phyloP scores from a whole-genome alignment of 73 alveolate species.

The Paramecium sonneborni region DNA sequence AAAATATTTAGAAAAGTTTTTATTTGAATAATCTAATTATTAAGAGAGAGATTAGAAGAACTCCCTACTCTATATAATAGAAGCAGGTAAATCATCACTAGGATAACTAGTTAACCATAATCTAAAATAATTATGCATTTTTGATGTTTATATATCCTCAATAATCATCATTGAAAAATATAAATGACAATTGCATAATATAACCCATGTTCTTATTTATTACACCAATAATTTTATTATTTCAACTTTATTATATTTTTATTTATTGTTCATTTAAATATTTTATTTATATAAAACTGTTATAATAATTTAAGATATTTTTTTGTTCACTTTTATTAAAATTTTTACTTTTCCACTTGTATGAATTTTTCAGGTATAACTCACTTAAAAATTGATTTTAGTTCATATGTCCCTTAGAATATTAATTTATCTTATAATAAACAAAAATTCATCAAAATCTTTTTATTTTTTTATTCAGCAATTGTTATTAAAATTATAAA shows the following conservation, averaged over 20 bases:
- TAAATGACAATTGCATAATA: neutral
- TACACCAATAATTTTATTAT: too few relatives aligned
- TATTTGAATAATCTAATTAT: slow-evolving; percentile 88
- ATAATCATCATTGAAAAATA: neutral
- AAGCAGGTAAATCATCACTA: slow-evolving; percentile 92
- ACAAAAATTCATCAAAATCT: slow-evolving; percentile 82
- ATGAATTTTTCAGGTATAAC: neutral
- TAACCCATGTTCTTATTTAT: neutral
- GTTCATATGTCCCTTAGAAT: neutral
- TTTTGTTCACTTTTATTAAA: neutral
- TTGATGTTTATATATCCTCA: neutral
- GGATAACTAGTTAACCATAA: slow-evolving; percentile 98
- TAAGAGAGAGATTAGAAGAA: slow-evolving; percentile 87
- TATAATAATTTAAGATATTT: slow-evolving; percentile 62
- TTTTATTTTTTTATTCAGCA: slow-evolving; percentile 80
- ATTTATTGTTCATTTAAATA: neutral
- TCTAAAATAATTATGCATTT: slow-evolving; percentile 79
- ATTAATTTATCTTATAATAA: slow-evolving; percentile 53
- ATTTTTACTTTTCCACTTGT: neutral
- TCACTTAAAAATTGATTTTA: too few relatives aligned
- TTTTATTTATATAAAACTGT: slow-evolving; percentile 71
- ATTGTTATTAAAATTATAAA: slow-evolving; percentile 86
- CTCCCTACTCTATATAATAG: slow-evolving; percentile 93
- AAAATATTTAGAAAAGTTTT: slow-evolving; percentile 85
- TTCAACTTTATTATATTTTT: too few relatives aligned